Evolutionary conservation across 116 monocot species (phyloP), one percentile per base, ranked within the genome.

Genomic region (Zostera marina): DNA sequence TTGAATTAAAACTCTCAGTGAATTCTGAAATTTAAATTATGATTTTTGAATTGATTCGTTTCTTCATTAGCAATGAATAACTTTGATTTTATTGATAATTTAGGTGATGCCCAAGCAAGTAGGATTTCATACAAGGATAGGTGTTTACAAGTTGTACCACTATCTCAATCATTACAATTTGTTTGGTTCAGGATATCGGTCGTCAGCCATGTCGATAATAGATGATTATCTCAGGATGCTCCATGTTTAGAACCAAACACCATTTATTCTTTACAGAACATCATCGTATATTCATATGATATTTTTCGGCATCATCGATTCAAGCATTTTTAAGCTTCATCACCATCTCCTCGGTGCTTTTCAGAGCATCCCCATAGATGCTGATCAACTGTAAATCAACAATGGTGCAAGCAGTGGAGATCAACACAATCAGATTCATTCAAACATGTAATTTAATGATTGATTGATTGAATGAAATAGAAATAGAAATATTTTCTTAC

Each of bases 161-260:
- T 96, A 88, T 62, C 56, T 96, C 65, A 96, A 96, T 63, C 94
- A 96, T 68, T 96, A 96, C 57, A 96, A 96, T 67, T 70, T 96
- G 26, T 96, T 96, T 80, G 94, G 94, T 38, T 79, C 75, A 41
- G 81, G 88, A 45, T 96, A 96, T 45, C 73, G 89, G 11, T 82
- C 88, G 5, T 88, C 94, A 47, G 79, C 89, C 10, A 74, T 88
- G 80, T 80, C 88, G 0, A 88, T 88, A 61, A 85, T 96, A 4
- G 78, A 96, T 44, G 73, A 69, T 56, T 88, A 89, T 56, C 47
- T 89, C 3, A 61, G 63, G 52, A 77, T 85, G 71, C 59, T 85
- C 11, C 58, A 64, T 41, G 69, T 41, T 54, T 85, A 47, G n/a
- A n/a, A n/a, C n/a, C n/a, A 72, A 63, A 14, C 22, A 60, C 20